Base-by-base conservation (phyloP, 2,329 filamentous ascomycete genomes). In the Hortaea sp. region DNA sequence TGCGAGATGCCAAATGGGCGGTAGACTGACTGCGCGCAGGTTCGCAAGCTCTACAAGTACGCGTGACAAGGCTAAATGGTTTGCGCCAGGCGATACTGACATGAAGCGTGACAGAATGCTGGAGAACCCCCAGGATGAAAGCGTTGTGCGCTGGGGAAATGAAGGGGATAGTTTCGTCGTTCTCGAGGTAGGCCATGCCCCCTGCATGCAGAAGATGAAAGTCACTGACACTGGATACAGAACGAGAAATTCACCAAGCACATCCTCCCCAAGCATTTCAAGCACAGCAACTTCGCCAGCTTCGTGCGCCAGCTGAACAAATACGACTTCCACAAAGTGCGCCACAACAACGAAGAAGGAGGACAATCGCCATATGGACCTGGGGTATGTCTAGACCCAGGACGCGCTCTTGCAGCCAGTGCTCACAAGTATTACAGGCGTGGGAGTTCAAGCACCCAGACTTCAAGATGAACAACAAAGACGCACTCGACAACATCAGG, bases 391-490 rank as follows among this genome's bases (percentile, higher is more conserved):
- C 7, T 9, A 44, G 28, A n/a, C 32, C 37, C 12, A 40, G 7
- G 9, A 7, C n/a, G 29, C 39, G 37, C 13, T 34, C 42, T 30
- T n/a, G 20, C 11, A 9, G 40, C 12, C 13, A 12, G 27, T 4
- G 12, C 64, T 71, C 55, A 68, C 57, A 46, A 11, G 44, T 42
- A 28, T 29, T 41, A 30, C 59, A 92, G 85, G 81, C 84, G 9
- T 94, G 87, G 87, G 92, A 98, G 63, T 98, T 98, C 65, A 94
- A 92, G 64, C 92, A 98, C 61, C 90, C 90, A 9, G 88, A 95
- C 59, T 98, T 98, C 70, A 85, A 88, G 58, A 84, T 85, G 54
- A 90, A 95, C 67, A 94, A 90, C 68, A 95, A 95, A 66, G 88
- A 95, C 63, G 92, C 88, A 40, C 75, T 98, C 41, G 92, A 98